Percentiles rank a stretch among this genome's conserved stretches.
Evolutionary conservation across 345 rosid species (phyloP).

Genomic region (Adansonia digitata): DNA sequence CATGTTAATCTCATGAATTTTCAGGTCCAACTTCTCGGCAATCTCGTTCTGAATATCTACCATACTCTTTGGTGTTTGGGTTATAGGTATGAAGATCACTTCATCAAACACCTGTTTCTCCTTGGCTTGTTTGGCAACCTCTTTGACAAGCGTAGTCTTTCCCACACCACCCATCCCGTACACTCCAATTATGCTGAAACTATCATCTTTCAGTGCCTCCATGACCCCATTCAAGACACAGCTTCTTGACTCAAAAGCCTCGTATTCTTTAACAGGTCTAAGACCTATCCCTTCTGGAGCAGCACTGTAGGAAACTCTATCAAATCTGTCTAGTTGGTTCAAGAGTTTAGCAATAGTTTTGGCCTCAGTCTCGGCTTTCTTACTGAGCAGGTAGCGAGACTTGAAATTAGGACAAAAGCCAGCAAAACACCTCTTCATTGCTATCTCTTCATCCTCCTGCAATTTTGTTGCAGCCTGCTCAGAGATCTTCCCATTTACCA

Average conservation of each 20-base stretch:
- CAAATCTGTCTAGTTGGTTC: not conserved
- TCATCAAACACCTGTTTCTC: not conserved
- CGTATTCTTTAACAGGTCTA: not conserved
- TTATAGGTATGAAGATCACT: not conserved
- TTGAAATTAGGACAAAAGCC: not conserved
- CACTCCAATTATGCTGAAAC: not conserved
- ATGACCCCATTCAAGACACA: not conserved
- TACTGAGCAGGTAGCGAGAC: not conserved
- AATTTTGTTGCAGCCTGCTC: not conserved
- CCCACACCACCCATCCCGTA: not conserved
- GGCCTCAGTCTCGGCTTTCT: not conserved
- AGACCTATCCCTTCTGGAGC: not conserved
- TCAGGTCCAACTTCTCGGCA: not conserved
- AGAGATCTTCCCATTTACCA: not conserved
- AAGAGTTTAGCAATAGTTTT: not conserved
- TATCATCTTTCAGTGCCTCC: not conserved
- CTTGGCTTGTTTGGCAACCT: not conserved
- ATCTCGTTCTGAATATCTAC: not conserved
- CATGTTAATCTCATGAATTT: not conserved
- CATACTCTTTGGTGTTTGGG: not conserved
- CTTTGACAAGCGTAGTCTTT: not conserved
- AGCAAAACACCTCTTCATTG: not conserved
- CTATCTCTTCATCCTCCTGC: not conserved
- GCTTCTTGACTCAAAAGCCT: not conserved
- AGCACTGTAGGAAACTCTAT: not conserved